Conservation (phyloP, 129 eudicot species). For the Tanacetum coccineum region DNA sequence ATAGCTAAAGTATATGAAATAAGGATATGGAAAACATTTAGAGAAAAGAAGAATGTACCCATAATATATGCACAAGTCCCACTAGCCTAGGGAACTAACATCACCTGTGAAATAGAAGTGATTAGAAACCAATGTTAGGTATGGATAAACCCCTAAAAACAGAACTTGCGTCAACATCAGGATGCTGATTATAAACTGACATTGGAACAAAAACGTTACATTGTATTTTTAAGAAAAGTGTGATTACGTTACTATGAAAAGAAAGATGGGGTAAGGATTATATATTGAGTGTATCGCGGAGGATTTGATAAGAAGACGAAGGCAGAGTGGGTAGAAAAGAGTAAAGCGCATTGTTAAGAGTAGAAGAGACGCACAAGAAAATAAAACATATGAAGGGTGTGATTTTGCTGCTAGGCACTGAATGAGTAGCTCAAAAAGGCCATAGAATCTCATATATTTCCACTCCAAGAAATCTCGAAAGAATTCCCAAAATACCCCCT, state of each 20-base stretch:
- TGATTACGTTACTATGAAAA: too few species aligned
- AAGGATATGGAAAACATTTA: not conserved
- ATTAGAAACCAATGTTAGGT: not conserved
- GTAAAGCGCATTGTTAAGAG: too few species aligned
- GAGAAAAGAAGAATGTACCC: conserved; percentile 37
- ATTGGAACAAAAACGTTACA: not conserved
- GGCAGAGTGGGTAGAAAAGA: too few species aligned
- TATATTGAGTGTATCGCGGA: too few species aligned
- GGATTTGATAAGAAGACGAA: too few species aligned
- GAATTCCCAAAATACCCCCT: conserved; percentile 52
- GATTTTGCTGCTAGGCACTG: too few species aligned
- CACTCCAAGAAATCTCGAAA: conserved; percentile 67
- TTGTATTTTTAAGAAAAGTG: too few species aligned
- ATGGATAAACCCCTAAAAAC: not conserved
- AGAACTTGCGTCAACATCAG: not conserved
- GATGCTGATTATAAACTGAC: not conserved
- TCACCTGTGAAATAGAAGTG: conserved; percentile 44
- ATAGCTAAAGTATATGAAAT: not conserved
- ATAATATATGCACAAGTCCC: conserved; percentile 75
- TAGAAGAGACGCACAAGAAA: too few species aligned
- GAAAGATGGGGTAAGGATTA: too few species aligned
- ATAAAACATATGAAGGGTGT: too few species aligned
- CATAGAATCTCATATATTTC: conserved; percentile 59
- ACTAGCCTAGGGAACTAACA: conserved; percentile 68
- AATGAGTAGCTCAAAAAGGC: conserved; percentile 69